phyloP scores from a whole-genome alignment of 2,329 filamentous ascomycete genomes.

The Dactylonectria macrodidyma region DNA sequence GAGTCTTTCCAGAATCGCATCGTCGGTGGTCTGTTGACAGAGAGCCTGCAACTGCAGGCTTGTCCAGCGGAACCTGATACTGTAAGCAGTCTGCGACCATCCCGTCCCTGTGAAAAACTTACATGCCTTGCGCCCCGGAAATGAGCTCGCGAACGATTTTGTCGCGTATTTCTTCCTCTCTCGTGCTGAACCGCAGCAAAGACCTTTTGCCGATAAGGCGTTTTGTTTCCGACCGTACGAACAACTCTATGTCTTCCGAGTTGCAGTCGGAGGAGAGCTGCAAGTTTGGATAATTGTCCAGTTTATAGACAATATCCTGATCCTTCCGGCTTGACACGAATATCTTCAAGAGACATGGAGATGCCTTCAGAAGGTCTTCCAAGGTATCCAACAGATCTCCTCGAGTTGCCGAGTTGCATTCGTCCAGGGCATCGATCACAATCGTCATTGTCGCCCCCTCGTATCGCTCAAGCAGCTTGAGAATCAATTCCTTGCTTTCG shows the following conservation, averaged over 20 bases:
- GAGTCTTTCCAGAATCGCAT: too few species aligned
- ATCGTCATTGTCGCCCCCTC: slow-evolving; percentile 6
- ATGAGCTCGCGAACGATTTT: slow-evolving; percentile 13
- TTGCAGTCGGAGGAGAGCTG: slow-evolving; percentile 14
- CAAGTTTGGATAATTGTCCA: slow-evolving; percentile 13
- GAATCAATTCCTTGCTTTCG: slow-evolving; percentile 15
- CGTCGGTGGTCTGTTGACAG: neutral
- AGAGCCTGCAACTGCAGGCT: slow-evolving; percentile 10
- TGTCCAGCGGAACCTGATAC: slow-evolving; percentile 11
- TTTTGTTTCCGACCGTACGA: slow-evolving; percentile 12
- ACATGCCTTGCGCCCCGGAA: slow-evolving; percentile 5
- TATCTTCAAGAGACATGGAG: slow-evolving; percentile 20
- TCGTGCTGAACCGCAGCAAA: slow-evolving; percentile 2
- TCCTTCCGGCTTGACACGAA: slow-evolving; percentile 19
- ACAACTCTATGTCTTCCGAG: slow-evolving; percentile 5
- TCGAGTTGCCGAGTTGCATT: slow-evolving; percentile 9
- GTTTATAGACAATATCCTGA: slow-evolving; percentile 13
- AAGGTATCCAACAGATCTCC: neutral
- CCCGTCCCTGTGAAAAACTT: neutral
- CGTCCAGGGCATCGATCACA: slow-evolving; percentile 15
- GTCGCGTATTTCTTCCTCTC: neutral
- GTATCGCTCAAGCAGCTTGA: slow-evolving; percentile 9
- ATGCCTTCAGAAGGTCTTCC: slow-evolving; percentile 2
- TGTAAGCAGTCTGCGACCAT: neutral
- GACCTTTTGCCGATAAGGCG: slow-evolving; percentile 2